Evolutionary conservation across 1,139 yeast genomes (phyloP).

Genomic region (Cylindricascospora bacillispora): DNA sequence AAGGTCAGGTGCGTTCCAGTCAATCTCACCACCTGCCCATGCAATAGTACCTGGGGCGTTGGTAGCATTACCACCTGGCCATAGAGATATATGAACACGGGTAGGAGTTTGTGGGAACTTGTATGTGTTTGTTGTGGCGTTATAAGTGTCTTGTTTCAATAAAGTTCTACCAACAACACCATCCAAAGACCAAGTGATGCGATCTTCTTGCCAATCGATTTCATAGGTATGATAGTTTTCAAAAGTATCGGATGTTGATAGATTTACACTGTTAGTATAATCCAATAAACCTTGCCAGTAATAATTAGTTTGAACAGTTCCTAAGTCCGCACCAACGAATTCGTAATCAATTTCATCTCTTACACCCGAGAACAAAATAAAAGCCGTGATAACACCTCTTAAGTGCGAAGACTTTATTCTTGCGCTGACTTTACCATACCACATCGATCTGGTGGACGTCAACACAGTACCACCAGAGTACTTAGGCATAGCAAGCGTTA

Average conservation of each 20-base stretch:
- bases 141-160: slow-evolving; percentile 51
- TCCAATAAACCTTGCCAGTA: slow-evolving; percentile 64
- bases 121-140: slow-evolving; percentile 45
- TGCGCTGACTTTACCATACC: slow-evolving; percentile 77
- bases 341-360: slow-evolving; percentile 88
- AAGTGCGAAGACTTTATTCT: slow-evolving; percentile 61
- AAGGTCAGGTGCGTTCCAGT: slow-evolving; percentile 74
- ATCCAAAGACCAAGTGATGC: slow-evolving; percentile 61
- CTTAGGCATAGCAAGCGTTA: slow-evolving; percentile 68
- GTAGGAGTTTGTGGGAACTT: slow-evolving; percentile 83
- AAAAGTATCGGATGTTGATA: slow-evolving; percentile 41
- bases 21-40: slow-evolving; percentile 88
- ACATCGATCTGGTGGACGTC: slow-evolving; percentile 65
- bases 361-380: slow-evolving; percentile 70
- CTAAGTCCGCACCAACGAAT: slow-evolving; percentile 63
- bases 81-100: slow-evolving; percentile 68
- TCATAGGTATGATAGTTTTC: slow-evolving; percentile 64
- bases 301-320: slow-evolving; percentile 59
- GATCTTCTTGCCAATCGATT: slow-evolving; percentile 73
- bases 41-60: slow-evolving; percentile 65
- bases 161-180: slow-evolving; percentile 60
- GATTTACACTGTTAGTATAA: slow-evolving; percentile 45
- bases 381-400: slow-evolving; percentile 77
- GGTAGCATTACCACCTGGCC: slow-evolving; percentile 79
- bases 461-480: slow-evolving; percentile 69